Conservation (phyloP, 192 early-diverging fungal species). For the Chytriomyces confervae region DNA sequence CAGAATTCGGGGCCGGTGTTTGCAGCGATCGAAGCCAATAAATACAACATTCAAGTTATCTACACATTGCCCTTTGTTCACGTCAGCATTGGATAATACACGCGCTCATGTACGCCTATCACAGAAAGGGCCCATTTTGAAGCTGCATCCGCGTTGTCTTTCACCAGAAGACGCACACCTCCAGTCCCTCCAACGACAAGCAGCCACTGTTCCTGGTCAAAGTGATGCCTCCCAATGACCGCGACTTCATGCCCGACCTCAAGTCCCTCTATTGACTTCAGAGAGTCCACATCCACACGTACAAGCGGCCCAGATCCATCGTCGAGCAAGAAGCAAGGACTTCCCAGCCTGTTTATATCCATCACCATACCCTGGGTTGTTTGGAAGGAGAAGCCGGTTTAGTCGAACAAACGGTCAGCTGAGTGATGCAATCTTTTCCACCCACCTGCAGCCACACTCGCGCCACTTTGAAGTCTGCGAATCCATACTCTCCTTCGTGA, state of each 20-base stretch:
- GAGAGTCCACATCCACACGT: neutral
- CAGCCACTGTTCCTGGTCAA: neutral
- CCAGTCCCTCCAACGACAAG: neutral
- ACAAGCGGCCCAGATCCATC: neutral
- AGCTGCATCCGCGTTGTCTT: neutral
- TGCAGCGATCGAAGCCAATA: no score
- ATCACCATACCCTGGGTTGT: conserved; percentile 1
- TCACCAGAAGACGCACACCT: conserved; percentile 6
- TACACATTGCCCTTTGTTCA: no score
- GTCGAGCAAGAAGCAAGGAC: conserved; percentile 2
- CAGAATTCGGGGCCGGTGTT: no score
- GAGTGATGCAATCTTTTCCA: neutral
- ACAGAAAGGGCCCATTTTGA: neutral
- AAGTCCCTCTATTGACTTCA: neutral
- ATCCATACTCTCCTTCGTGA: neutral
- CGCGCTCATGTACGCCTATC: neutral
- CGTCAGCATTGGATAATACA: conserved; percentile 17
- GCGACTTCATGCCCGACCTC: conserved; percentile 9
- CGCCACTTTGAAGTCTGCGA: conserved; percentile 1
- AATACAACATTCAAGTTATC: no score
- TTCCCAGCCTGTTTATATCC: neutral
- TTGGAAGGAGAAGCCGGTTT: neutral
- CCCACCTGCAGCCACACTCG: conserved; percentile 21
- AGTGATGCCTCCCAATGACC: conserved; percentile 8
- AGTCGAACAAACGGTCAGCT: neutral